phyloP scores from a whole-genome alignment of 352 stramenopile species.

The Thalassiosira livingstoniorum region DNA sequence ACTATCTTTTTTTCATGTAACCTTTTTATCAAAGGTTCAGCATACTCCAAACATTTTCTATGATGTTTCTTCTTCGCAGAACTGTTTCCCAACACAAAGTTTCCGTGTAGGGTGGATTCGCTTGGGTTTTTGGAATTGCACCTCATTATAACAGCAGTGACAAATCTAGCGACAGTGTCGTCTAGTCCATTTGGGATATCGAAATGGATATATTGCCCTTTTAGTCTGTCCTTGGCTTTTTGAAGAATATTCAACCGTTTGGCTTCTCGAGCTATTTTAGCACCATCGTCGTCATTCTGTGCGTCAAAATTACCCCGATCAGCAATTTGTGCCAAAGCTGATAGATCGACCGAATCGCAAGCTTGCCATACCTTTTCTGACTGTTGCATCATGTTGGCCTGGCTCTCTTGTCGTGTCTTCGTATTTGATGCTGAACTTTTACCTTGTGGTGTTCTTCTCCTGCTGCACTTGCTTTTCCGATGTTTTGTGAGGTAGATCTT shows the following conservation, averaged over 20 bases:
- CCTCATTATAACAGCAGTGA: slow-evolving; percentile 35
- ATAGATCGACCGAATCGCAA: too few relatives aligned
- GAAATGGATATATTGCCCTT: slow-evolving; percentile 47
- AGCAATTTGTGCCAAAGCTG: too few relatives aligned
- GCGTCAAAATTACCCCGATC: too few relatives aligned
- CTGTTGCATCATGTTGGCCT: too few relatives aligned
- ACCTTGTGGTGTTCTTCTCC: too few relatives aligned
- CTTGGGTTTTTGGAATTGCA: slow-evolving; percentile 23
- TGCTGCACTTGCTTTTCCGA: too few relatives aligned
- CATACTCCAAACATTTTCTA: slow-evolving; percentile 20
- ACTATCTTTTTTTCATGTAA: slow-evolving; percentile 37
- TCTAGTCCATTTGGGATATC: slow-evolving; percentile 49
- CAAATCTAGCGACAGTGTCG: slow-evolving; percentile 42
- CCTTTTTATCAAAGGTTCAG: slow-evolving; percentile 34
- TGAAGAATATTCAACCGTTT: slow-evolving; percentile 17
- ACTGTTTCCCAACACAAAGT: slow-evolving; percentile 7
- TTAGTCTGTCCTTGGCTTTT: slow-evolving; percentile 16
- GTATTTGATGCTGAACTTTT: too few relatives aligned
- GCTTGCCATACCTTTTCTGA: too few relatives aligned
- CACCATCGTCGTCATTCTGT: background rate
- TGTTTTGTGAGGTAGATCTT: background rate
- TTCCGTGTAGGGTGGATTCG: slow-evolving; percentile 35
- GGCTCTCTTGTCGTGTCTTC: too few relatives aligned
- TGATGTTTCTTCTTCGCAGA: slow-evolving; percentile 23
- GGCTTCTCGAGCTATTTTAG: slow-evolving; percentile 15